Base-by-base conservation (phyloP, 2,329 filamentous ascomycete species). In the Penicillium sp. region DNA sequence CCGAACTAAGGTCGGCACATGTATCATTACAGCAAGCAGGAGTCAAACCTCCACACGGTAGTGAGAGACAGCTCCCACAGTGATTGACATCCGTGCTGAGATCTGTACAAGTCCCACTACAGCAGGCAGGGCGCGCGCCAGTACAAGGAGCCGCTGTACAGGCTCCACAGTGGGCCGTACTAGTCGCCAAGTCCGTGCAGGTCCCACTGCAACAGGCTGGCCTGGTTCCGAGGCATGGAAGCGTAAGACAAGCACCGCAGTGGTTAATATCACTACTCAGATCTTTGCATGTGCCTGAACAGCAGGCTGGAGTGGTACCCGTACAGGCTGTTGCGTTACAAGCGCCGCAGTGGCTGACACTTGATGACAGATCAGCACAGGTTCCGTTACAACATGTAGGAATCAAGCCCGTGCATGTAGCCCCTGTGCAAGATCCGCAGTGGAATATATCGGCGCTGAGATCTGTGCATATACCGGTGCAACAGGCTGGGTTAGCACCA, bases 11-110 rank as follows among this genome's bases (percentile, higher is more conserved):
- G 55, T 60, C 61, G 11, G 53, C 41, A 26, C 62, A 63, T 14
- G 19, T 37, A 10, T 59, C 58, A 45, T 26, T 22, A 33, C 62
- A 64, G 21, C 61, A 64, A 44, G 55, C 52, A 22, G 61, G 59
- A 2, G 39, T 16, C 13, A 50, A n/a, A 4, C 58, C 62, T 2
- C 19, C 26, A 33, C 60, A 62, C 10, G 60, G 53, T 3, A 44
- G 21, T 19, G 48, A 26, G n/a, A 21, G 5, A 16, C 62, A 64
- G 29, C 53, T 52, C 10, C 60, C 60, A 33, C 60, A 64, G 35
- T 64, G 46, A 11, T 57, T 58, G 19, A 53, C 11, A 51, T 51
- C 55, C 14, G 52, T 52, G 21, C 41, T 48, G 11, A 62, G 31
- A 60, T 60, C 60, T 7, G 55, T 53, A 19, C 60, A 60, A 19